Base-by-base conservation (phyloP, 2,329 filamentous ascomycete species). In the Diplodia scrobiculata region DNA sequence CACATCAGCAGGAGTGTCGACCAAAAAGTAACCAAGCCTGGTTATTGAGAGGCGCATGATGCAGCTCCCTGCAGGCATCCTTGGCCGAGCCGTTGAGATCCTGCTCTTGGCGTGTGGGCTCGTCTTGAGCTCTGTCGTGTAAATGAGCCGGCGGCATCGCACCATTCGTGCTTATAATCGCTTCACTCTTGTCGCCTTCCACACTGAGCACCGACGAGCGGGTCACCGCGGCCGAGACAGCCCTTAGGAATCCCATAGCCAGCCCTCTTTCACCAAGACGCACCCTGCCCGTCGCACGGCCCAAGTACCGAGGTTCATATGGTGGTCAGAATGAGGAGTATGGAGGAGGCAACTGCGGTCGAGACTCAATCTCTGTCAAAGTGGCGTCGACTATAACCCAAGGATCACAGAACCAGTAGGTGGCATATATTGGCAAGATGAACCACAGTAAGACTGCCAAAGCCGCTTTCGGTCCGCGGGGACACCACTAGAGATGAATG, bases 121-220 rank as follows among this genome's bases (percentile, higher is more conserved):
- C 9, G 54, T 38, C 38, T 59, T 47, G 38, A 11, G 7, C 17
- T 48, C 41, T 34, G 55, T 60, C 41, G 41, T 34, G 58, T 50
- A 50, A 36, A 50, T 62, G 45, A 62, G n/a, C 34, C 32, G 48
- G 58, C 45, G 41, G 27, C 27, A 62, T 62, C 41, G 58, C 58
- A 62, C 19, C 58, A 62, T 62, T n/a, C 41, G 17, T 36, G 14
- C 5, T 19, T 25, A 47, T n/a, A 25, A 62, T 51, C 41, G 58
- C 55, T 60, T 62, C 58, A 50, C 45, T 50, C 25, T 62, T 62
- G 27, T 29, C 45, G 27, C 58, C 58, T 62, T 50, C 58, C 58
- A 21, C 58, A 34, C 45, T 62, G 41, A 62, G 58, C 27, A 25
- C 27, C 58, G 27, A 50, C 19, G 41, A 19, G 25, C 36, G 38